Evolutionary conservation across 1,284 basidiomycete species (phyloP), one percentile per base, ranked within the genome.

Genomic region (Acaromyces ingoldii): DNA sequence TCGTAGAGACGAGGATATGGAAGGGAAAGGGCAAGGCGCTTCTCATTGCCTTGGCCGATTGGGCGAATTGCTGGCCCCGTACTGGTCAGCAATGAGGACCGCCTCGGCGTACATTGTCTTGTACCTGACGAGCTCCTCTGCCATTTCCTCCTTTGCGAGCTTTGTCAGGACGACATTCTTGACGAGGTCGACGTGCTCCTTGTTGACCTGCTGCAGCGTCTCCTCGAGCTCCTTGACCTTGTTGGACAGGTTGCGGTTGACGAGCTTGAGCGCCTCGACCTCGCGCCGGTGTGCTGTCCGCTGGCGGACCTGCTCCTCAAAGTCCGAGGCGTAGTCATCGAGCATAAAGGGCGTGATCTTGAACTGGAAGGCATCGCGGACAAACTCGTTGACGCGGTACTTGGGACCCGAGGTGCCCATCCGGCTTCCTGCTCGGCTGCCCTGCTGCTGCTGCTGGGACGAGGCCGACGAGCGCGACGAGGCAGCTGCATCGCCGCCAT

Each of bases 131-230:
- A 73, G 51, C 42, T 57, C 69, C 33, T 75, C 70, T 0, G 67
- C 72, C 63, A 72, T 72, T 36, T 75, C 72, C 21, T 75, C 72
- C 40, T 72, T 72, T 19, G 67, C 72, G 21, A 75, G 58, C 31
- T 74, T 72, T 9, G 65, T 57, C 62, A 65, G 61, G 15, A 69
- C 67, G 15, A 68, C 67, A 34, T 63, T 60, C 43, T 74, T 75
- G 44, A 74, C 66, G 39, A 75, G 64, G 3, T 74, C 63, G 41
- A 73, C 70, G 42, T 75, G 72, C 49, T 75, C 72, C 2, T 60
- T 49, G 38, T 63, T 68, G 47, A 72, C 51, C 10, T 54, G 46
- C 31, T 55, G 59, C 31, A 73, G 58, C 30, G 70, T 62, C 26
- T 64, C 61, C 36, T 75, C 72, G n/a, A 75, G 54, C 9, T 61